phyloP scores from a whole-genome alignment of 805 yeast genomes.

The Kodamaea hsintzibuensis region DNA sequence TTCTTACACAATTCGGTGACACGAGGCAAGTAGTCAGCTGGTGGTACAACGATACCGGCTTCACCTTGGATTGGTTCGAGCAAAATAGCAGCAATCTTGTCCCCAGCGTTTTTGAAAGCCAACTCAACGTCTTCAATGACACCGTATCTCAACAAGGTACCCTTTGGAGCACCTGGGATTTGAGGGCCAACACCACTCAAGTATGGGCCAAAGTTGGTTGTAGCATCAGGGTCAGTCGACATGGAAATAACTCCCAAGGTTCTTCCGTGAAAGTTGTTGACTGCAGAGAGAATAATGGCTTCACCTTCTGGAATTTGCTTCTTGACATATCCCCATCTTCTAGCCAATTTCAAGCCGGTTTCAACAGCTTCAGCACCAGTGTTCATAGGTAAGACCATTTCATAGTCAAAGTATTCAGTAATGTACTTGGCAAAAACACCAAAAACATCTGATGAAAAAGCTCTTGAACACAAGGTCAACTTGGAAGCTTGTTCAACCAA shows the following conservation, averaged over 20 bases:
- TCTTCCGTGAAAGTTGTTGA: conserved; percentile 94
- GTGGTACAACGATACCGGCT: conserved; percentile 97
- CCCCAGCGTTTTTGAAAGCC: conserved; percentile 82
- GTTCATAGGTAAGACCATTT: conserved; percentile 95
- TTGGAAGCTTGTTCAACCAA: conserved; percentile 82
- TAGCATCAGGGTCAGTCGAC: conserved; percentile 95
- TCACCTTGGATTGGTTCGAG: conserved; percentile 98
- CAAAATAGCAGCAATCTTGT: conserved; percentile 84
- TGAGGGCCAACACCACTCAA: conserved; percentile 79
- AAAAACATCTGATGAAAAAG: conserved; percentile 86
- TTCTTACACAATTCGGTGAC: conserved; percentile 76
- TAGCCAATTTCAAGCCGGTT: conserved; percentile 88
- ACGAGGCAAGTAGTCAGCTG: conserved; percentile 69
- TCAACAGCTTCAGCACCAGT: conserved; percentile 99
- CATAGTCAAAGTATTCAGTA: conserved; percentile 87
- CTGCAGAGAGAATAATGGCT: conserved; percentile 85
- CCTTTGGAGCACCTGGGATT: conserved; percentile 69
- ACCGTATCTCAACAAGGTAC: conserved; percentile 74
- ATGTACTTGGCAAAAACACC: conserved; percentile 84
- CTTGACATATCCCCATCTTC: conserved; percentile 94
- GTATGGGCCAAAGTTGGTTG: conserved; percentile 87
- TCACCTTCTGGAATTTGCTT: conserved; percentile 82
- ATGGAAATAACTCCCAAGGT: conserved; percentile 92
- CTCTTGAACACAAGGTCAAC: conserved; percentile 86
- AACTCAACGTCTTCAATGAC: conserved; percentile 80